Percentiles rank a stretch among this genome's conserved stretches.
phyloP scores from a whole-genome alignment of 2,329 filamentous ascomycete species.

The Cordyceps cicadae region DNA sequence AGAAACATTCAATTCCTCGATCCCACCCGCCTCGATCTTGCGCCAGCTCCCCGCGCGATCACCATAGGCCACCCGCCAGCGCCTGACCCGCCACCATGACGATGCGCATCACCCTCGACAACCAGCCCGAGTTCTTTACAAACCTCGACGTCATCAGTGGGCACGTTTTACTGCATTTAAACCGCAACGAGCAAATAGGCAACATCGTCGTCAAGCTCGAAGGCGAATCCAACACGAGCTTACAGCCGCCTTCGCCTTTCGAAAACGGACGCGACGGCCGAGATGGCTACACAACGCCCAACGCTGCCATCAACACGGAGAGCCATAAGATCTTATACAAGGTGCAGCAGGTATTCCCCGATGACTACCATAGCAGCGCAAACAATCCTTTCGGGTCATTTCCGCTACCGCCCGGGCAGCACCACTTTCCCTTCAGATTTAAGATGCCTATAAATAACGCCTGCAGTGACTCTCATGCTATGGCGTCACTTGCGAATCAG shows the following conservation, averaged over 20 bases:
- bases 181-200: constrained; percentile 60
- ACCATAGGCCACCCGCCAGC: background rate
- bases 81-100: constrained; percentile 42
- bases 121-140: constrained; percentile 64
- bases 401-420: constrained; percentile 58
- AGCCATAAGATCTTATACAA: constrained; percentile 70
- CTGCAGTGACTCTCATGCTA: constrained; percentile 48
- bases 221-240: constrained; percentile 64
- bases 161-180: constrained; percentile 46
- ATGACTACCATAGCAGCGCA: constrained; percentile 35
- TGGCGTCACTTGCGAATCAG: constrained; percentile 39
- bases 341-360: constrained; percentile 64
- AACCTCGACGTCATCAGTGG: constrained; percentile 70
- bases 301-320: constrained; percentile 36
- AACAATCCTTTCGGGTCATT: constrained; percentile 39
- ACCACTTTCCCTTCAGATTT: constrained; percentile 71
- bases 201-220: constrained; percentile 77
- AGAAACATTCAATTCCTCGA: background rate
- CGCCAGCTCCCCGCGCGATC: background rate
- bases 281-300: constrained; percentile 20
- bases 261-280: constrained; percentile 30
- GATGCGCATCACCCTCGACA: constrained; percentile 57
- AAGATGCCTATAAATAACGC: constrained; percentile 71
- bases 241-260: constrained; percentile 41
- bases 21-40: background rate